These are phyloP conservation scores for Lentithecium fluviatile DNA, from an alignment of 495 filamentous ascomycete species.

Conservation along the genomic window DNA sequence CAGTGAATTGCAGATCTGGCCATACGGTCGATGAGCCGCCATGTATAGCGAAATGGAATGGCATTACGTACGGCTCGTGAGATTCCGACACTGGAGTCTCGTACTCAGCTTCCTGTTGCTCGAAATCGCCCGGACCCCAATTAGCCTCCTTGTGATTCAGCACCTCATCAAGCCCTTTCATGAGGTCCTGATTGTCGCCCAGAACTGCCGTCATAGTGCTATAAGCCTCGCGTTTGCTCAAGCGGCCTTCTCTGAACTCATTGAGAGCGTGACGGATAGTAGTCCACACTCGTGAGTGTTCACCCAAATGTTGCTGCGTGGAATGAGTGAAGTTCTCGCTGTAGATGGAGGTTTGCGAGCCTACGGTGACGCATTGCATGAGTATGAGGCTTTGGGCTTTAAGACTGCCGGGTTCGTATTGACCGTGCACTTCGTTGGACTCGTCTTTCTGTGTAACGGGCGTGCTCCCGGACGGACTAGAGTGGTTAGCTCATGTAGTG, in stretches of 20 bases:
- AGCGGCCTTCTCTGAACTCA: neutral
- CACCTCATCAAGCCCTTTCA: neutral
- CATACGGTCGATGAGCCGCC: neutral
- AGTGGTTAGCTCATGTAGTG: too few species aligned
- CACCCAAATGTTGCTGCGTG: slow-evolving; percentile 3
- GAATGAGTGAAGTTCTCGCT: neutral
- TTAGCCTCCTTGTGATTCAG: neutral
- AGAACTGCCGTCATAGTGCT: slow-evolving; percentile 1
- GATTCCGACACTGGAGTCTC: too few species aligned
- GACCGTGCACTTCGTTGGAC: neutral
- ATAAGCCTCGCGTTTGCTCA: neutral
- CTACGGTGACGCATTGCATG: slow-evolving; percentile 7
- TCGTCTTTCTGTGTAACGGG: too few species aligned
- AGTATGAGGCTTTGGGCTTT: neutral
- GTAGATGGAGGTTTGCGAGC: neutral
- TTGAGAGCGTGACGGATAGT: slow-evolving; percentile 1
- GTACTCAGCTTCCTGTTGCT: too few species aligned
- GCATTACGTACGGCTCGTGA: too few species aligned
- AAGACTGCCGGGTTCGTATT: neutral
- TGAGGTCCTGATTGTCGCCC: slow-evolving; percentile 2
- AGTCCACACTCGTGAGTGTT: slow-evolving; percentile 4
- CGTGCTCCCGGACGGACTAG: too few species aligned
- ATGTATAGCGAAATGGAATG: too few species aligned
- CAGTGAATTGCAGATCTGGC: too few species aligned
- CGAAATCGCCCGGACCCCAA: too few species aligned